A percentile compares a stretch with the other conserved stretches of the same genome.
Evolutionary conservation across 805 yeast species (phyloP).

Genomic region (Ogataea nonfermentans): DNA sequence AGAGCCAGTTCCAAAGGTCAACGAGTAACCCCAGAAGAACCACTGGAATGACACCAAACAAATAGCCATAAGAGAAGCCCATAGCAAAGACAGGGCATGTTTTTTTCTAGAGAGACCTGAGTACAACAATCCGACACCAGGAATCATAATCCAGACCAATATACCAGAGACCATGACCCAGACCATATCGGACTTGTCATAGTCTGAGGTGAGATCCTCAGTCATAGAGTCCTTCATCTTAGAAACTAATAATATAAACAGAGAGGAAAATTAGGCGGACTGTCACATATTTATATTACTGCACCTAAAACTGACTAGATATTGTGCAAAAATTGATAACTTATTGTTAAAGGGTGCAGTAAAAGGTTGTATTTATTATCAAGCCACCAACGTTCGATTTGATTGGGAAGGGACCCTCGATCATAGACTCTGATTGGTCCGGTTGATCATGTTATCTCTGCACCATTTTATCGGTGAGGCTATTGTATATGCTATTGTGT

Average conservation of each 20-base stretch:
- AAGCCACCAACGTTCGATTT: constrained; percentile 2
- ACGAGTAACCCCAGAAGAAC: constrained; percentile 98
- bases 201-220: constrained; percentile 67
- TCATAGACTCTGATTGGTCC: constrained; percentile 9
- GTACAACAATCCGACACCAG: constrained; percentile 91
- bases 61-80: constrained; percentile 92
- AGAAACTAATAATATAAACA: not conserved
- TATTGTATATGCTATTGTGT: constrained; percentile 3
- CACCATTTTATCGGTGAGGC: constrained; percentile 4
- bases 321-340: no score
- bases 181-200: constrained; percentile 73
- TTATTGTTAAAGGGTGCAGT: constrained; percentile 1
- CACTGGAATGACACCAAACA: constrained; percentile 87
- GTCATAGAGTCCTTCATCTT: constrained; percentile 53
- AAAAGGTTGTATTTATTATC: constrained; percentile 3
- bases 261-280: constrained; percentile 3
- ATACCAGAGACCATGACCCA: constrained; percentile 80
- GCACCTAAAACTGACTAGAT: not conserved
- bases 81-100: constrained; percentile 89
- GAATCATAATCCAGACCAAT: constrained; percentile 93
- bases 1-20: constrained; percentile 58
- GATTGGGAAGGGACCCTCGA: not conserved
- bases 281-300: constrained; percentile 7
- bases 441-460: constrained; percentile 9
- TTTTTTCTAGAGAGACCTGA: constrained; percentile 93